Percentiles rank a stretch among this genome's conserved stretches.
These are phyloP conservation scores for Priceomyces medius DNA, from an alignment of 805 yeast species.

Conservation along the genomic window DNA sequence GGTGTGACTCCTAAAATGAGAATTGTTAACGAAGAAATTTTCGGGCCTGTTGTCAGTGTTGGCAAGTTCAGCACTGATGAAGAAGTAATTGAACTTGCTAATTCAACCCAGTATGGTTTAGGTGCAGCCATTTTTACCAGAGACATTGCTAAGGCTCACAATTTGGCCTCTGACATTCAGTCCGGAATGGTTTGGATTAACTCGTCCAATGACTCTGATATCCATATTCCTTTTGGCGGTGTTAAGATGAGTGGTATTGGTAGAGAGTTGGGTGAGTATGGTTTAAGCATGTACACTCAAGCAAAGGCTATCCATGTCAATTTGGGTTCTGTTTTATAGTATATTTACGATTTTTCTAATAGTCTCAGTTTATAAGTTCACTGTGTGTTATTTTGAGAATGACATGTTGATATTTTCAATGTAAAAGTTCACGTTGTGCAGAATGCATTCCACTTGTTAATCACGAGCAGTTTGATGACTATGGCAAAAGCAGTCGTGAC, in stretches of 20 bases:
- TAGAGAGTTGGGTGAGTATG: constrained; percentile 76
- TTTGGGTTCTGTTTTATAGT: constrained; percentile 45
- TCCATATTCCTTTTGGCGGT: constrained; percentile 71
- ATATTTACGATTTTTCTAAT: not conserved
- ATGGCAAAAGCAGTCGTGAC: too few species aligned
- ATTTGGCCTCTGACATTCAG: constrained; percentile 51
- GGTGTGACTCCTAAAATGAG: constrained; percentile 65
- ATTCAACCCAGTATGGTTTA: constrained; percentile 72
- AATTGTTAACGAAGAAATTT: constrained; percentile 77
- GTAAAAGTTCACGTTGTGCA: too few species aligned
- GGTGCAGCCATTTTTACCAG: constrained; percentile 80
- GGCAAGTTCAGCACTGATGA: constrained; percentile 64
- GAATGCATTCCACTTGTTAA: too few species aligned
- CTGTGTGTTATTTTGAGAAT: too few species aligned
- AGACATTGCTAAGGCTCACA: constrained; percentile 64
- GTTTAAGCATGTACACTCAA: constrained; percentile 68
- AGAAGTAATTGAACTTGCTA: constrained; percentile 69
- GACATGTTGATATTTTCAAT: too few species aligned
- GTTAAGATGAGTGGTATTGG: constrained; percentile 78
- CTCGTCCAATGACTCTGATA: constrained; percentile 44
- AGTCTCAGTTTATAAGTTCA: not conserved
- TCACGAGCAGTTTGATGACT: too few species aligned
- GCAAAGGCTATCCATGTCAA: constrained; percentile 77
- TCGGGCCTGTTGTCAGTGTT: constrained; percentile 80
- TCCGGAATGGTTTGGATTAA: constrained; percentile 49